Evolutionary conservation across 2,329 filamentous ascomycete genomes (phyloP), one percentile per base, ranked within the genome.

Genomic region (Rasamsonia emersonii): DNA sequence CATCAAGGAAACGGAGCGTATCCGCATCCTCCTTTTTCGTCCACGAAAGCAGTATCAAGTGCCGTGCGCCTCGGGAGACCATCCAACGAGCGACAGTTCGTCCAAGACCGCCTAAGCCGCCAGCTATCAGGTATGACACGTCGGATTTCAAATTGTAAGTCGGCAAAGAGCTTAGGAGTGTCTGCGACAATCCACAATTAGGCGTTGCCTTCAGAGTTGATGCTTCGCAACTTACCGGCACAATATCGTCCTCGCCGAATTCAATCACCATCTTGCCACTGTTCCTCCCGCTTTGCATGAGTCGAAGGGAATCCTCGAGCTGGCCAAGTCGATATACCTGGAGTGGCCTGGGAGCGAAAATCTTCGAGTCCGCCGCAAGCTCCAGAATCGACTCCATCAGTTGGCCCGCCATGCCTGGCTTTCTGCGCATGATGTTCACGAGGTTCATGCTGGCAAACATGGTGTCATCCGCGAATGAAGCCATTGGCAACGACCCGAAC

Each of bases 21-120:
- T 18, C 21, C n/a, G n/a, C n/a, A 11, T 37, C 18, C 14, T 31
- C 31, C 3, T 18, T 15, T 5, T 39, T 39, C 4, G 43, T 44
- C 5, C 47, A 33, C 3, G 45, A 50, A 9, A 43, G 38, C 15
- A 46, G 16, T 16, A 50, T 35, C 9, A 51, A 20, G 20, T 47
- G 15, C 19, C 30, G 28, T 3, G 46, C 47, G 15, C 44, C 39
- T 33, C 38, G 18, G n/a, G 31, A 18, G 2, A 30, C 36, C 36
- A 43, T 40, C 44, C 44, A 38, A 24, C 25, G 18, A 18, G 28
- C 18, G 30, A 39, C 37, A 19, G 30, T 33, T 5, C 35, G 18
- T 9, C 28, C 30, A 16, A 47, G 26, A 11, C 40, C 45, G 9
- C 37, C 36, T 3, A 33, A 28, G n/a, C 32, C 40, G 3, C 40